phyloP scores from a whole-genome alignment of 2,329 filamentous ascomycete species.

The Fonsecaea erecta region DNA sequence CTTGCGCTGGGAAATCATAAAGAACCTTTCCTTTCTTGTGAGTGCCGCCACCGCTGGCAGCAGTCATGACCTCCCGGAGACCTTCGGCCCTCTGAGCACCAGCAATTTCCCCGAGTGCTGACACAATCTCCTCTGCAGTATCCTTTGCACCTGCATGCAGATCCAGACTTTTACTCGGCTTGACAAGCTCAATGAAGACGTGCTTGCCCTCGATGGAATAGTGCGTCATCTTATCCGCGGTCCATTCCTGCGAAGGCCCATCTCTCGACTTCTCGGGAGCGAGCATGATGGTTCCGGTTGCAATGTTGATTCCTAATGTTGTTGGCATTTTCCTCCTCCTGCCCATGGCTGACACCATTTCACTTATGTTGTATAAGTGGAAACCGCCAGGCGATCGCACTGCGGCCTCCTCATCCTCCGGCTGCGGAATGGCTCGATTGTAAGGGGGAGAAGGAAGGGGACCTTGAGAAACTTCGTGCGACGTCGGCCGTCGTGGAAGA shows the following conservation, averaged over 20 bases:
- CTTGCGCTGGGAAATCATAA: conserved; percentile 96
- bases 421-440: conserved; percentile 53
- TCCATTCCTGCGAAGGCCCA: conserved; percentile 88
- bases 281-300: conserved; percentile 86
- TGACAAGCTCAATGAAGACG: conserved; percentile 90
- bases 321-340: conserved; percentile 98
- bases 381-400: conserved; percentile 73
- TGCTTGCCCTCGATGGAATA: conserved; percentile 98
- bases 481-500: conserved; percentile 67
- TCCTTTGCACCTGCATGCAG: conserved; percentile 98
- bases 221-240: conserved; percentile 91
- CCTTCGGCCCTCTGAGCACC: conserved; percentile 81
- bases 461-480: conserved; percentile 53
- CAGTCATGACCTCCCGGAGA: conserved; percentile 82
- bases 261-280: conserved; percentile 83
- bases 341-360: conserved; percentile 96
- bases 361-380: conserved; percentile 94
- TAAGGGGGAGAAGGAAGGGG: conserved; percentile 61
- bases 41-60: conserved; percentile 66
- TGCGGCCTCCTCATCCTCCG: conserved; percentile 52
- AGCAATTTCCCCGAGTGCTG: conserved; percentile 83
- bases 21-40: conserved; percentile 84
- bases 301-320: conserved; percentile 90
- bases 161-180: conserved; percentile 91
- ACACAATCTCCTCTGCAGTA: conserved; percentile 90